Evolutionary conservation across 805 yeast species (phyloP).

Genomic region (Spathaspora girioi): DNA sequence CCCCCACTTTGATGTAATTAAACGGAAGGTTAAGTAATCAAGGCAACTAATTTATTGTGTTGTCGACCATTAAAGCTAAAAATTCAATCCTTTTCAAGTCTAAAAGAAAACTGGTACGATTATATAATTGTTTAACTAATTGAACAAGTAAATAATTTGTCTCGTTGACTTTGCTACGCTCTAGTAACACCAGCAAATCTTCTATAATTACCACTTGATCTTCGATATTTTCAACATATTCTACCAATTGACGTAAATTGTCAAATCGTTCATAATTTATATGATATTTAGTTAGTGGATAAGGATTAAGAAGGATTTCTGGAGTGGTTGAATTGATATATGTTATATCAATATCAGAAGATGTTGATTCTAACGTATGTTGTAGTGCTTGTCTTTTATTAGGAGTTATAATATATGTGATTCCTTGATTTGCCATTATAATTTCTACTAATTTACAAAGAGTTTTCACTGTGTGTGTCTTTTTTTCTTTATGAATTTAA

Average conservation of each 20-base stretch:
- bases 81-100: constrained; percentile 6
- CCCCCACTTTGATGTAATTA: not conserved
- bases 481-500: not conserved
- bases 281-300: not conserved
- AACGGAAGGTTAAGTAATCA: not conserved
- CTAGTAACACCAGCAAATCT: constrained; percentile 6
- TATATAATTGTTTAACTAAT: constrained; percentile 4
- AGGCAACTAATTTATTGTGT: not conserved
- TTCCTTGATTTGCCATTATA: not conserved
- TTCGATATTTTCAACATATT: not conserved
- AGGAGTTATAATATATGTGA: constrained; percentile 1
- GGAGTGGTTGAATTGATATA: constrained; percentile 11
- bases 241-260: constrained; percentile 6
- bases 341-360: not conserved
- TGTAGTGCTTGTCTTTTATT: not conserved
- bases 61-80: constrained; percentile 8
- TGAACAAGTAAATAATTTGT: constrained; percentile 6
- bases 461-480: not conserved
- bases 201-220: constrained; percentile 6
- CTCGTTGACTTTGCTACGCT: constrained; percentile 2
- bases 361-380: not conserved
- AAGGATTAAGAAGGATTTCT: constrained; percentile 3
- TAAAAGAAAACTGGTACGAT: constrained; percentile 1
- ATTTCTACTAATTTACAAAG: not conserved
- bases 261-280: constrained; percentile 10